Conservation (phyloP, 805 yeast genomes). For the Priceomyces medius region DNA sequence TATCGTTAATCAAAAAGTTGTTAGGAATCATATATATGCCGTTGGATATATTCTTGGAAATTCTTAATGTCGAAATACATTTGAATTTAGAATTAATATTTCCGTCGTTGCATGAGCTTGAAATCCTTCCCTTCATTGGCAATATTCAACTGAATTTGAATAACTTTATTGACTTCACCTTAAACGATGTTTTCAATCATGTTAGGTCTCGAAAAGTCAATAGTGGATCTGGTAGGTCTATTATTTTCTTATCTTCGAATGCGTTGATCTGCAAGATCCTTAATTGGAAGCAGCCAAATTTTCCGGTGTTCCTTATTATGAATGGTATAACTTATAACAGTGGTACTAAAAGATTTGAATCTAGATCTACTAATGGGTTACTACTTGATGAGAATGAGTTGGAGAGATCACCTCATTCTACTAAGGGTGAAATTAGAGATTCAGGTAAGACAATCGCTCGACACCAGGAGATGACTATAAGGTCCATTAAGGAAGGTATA, state of each 20-base stretch:
- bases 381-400: slow-evolving; percentile 20
- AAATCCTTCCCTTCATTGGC: slow-evolving; percentile 38
- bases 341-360: slow-evolving; percentile 30
- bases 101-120: slow-evolving; percentile 57
- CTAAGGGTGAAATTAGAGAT: slow-evolving; percentile 7
- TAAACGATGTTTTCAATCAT: slow-evolving; percentile 73
- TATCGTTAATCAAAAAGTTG: slow-evolving; percentile 41
- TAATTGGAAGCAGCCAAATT: slow-evolving; percentile 98
- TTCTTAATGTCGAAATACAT: slow-evolving; percentile 59
- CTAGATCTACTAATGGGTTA: slow-evolving; percentile 41
- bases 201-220: slow-evolving; percentile 48
- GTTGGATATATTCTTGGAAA: slow-evolving; percentile 55
- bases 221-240: slow-evolving; percentile 48
- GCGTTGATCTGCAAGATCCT: slow-evolving; percentile 88
- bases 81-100: slow-evolving; percentile 73
- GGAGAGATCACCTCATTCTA: not conserved
- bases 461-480: slow-evolving; percentile 44
- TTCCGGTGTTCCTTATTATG: slow-evolving; percentile 86
- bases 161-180: slow-evolving; percentile 69
- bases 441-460: slow-evolving; percentile 21
- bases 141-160: slow-evolving; percentile 57
- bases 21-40: slow-evolving; percentile 54
- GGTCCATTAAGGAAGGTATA: slow-evolving; percentile 80
- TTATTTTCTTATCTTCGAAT: slow-evolving; percentile 83
- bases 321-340: slow-evolving; percentile 53